Conservation (phyloP, 2,329 filamentous ascomycete species). For the Setomelanomma holmii region DNA sequence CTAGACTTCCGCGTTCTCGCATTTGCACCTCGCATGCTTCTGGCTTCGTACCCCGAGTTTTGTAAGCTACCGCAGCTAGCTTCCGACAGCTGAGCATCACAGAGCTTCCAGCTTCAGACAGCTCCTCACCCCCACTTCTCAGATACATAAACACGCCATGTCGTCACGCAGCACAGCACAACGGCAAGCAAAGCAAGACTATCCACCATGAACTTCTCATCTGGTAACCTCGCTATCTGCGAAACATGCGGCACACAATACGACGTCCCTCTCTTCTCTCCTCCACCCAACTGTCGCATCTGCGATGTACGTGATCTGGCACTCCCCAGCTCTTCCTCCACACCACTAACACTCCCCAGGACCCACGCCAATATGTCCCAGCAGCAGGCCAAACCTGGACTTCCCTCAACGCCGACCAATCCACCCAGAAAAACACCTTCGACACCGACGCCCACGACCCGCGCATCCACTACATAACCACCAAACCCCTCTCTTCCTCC, state of each 20-base stretch:
- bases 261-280: constrained; percentile 58
- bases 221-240: constrained; percentile 64
- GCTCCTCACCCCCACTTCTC: neutral
- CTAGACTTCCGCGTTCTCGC: neutral
- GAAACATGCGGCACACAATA: constrained; percentile 75
- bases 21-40: neutral
- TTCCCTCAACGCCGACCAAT: constrained; percentile 58
- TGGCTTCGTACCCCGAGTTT: neutral
- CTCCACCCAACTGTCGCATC: constrained; percentile 68
- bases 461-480: constrained; percentile 54
- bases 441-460: constrained; percentile 55
- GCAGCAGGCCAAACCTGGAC: constrained; percentile 70
- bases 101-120: neutral
- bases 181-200: neutral
- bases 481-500: constrained; percentile 37
- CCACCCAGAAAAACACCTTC: constrained; percentile 63
- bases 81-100: neutral
- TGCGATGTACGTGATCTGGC: constrained; percentile 68
- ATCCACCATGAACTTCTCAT: constrained; percentile 36
- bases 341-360: constrained; percentile 44
- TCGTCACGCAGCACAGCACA: neutral
- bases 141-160: constrained; percentile 2
- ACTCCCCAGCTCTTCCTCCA: constrained; percentile 2
- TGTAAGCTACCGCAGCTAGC: neutral
- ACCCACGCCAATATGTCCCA: constrained; percentile 73